Base-by-base conservation (phyloP, 805 yeast genomes). In the Tetrapisispora phaffii region DNA sequence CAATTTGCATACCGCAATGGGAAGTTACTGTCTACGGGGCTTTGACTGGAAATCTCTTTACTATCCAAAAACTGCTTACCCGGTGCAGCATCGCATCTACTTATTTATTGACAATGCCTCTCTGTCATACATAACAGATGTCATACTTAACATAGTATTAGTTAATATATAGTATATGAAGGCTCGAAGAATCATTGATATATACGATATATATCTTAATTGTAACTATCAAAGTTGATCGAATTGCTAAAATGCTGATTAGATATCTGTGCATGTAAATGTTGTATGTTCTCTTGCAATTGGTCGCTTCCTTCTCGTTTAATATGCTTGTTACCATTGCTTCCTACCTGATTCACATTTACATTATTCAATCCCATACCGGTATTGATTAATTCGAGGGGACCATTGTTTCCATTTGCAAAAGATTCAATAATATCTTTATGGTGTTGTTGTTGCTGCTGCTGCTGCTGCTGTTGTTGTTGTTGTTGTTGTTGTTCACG, bases 241-340 rank as follows among this genome's bases (percentile, higher is more conserved):
- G 22, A 22, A n/a, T 31, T 22, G 21, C 23, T 31, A 20, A 32
- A 31, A 39, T 39, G 42, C 42, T 39, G 42, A 32, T 21, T 32
- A 26, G 42, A 29, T 32, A 32, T 39, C n/a, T 39, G 36, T 39
- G 42, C 31, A 31, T 39, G 42, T 39, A 39, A 29, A 32, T 26
- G 32, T 19, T 39, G 35, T 20, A 39, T 20, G 15, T 39, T 39
- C 3, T 39, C 42, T 39, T 39, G 35, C 17, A 31, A 21, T 39
- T 39, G 42, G 4, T n/a, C 26, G 3, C 16, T 28, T 38, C 16
- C 19, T 38, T 38, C n/a, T 20, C 19, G 16, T 2, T 26, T 38
- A 19, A 17, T 26, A 38, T 38, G 28, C 3, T 17, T 2, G 6
- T 23, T 36, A 4, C n/a, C 15, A 22, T 13, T 12, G 16, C 12